Evolutionary conservation across 345 rosid species (phyloP).

Genomic region (Raphanus raphanistrum): DNA sequence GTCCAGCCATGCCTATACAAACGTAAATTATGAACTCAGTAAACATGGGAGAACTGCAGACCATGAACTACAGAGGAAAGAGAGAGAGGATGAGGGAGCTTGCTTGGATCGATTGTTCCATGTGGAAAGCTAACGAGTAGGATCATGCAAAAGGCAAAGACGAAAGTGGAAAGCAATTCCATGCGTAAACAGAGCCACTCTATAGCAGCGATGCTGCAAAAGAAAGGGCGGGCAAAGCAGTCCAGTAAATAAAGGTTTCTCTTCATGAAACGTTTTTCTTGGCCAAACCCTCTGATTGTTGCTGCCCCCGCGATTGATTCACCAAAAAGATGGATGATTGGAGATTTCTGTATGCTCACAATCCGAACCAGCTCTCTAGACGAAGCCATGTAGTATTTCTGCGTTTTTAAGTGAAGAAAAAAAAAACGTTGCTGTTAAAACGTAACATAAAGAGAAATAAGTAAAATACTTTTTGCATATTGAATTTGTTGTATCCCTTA

Average conservation of each 20-base stretch:
- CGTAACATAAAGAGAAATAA: neutral
- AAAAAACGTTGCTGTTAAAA: neutral
- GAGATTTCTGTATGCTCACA: conserved; percentile 98
- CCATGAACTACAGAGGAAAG: neutral
- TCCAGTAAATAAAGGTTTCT: conserved; percentile 97
- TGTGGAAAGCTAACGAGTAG: conserved; percentile 95
- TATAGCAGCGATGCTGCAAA: conserved; percentile 95
- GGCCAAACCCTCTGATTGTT: conserved; percentile 97
- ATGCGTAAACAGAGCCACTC: conserved; percentile 99
- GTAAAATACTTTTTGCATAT: neutral
- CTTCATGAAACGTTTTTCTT: conserved; percentile 94
- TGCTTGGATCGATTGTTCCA: conserved; percentile 96
- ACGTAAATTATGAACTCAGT: conserved; percentile 18
- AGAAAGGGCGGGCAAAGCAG: conserved; percentile 97
- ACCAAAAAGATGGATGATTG: conserved; percentile 90
- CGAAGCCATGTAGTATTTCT: conserved; percentile 99
- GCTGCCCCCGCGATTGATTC: conserved; percentile 99
- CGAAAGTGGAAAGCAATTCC: conserved; percentile 95
- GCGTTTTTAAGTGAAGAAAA: neutral
- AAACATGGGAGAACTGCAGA: neutral
- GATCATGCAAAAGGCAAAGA: conserved; percentile 96
- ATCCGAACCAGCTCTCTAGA: conserved; percentile 98
- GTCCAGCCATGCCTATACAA: conserved; percentile 94
- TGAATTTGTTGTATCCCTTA: neutral
- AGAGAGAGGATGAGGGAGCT: conserved; percentile 33